These are phyloP conservation scores for Phytophthora niederhauseri DNA, from an alignment of 352 stramenopile genomes.

Conservation along the genomic window DNA sequence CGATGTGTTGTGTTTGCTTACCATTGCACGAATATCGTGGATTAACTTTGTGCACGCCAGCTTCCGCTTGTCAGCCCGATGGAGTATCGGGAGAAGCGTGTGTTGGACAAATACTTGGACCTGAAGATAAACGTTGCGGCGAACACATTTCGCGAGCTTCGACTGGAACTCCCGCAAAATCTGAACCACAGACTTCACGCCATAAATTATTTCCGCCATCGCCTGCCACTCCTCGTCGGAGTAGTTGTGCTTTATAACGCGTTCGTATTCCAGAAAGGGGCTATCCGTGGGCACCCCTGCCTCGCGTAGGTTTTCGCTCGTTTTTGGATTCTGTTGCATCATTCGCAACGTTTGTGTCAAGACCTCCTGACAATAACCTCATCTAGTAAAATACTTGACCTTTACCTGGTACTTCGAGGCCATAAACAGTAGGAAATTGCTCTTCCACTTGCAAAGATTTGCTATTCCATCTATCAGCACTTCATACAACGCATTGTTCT, in stretches of 20 bases:
- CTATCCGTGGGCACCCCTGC: slow-evolving; percentile 34
- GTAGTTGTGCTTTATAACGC: slow-evolving; percentile 78
- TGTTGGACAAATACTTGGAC: slow-evolving; percentile 82
- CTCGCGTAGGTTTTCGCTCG: slow-evolving; percentile 34
- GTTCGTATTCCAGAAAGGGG: slow-evolving; percentile 69
- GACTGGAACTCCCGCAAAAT: slow-evolving; percentile 42
- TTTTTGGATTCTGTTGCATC: slow-evolving; percentile 40
- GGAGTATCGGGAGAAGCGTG: slow-evolving; percentile 74
- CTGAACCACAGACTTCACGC: slow-evolving; percentile 69
- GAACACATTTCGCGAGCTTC: slow-evolving; percentile 50
- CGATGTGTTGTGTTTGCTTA: slow-evolving; percentile 27
- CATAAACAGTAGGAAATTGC: slow-evolving; percentile 52
- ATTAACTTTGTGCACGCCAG: slow-evolving; percentile 64
- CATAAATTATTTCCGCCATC: slow-evolving; percentile 68
- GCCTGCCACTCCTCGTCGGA: slow-evolving; percentile 56
- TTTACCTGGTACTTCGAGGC: slow-evolving; percentile 65
- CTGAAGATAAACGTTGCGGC: slow-evolving; percentile 59
- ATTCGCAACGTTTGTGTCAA: not conserved
- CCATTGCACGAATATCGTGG: slow-evolving; percentile 70
- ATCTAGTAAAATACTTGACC: not conserved
- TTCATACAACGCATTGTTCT: slow-evolving; percentile 33
- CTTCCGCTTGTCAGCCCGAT: slow-evolving; percentile 88
- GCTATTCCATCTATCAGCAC: slow-evolving; percentile 25
- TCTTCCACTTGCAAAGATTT: slow-evolving; percentile 65
- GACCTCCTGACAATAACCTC: not conserved